Percentiles rank a stretch among this genome's conserved stretches.
Conservation (phyloP, 108 stramenopile genomes). For the Discostella pseudostelligera region DNA sequence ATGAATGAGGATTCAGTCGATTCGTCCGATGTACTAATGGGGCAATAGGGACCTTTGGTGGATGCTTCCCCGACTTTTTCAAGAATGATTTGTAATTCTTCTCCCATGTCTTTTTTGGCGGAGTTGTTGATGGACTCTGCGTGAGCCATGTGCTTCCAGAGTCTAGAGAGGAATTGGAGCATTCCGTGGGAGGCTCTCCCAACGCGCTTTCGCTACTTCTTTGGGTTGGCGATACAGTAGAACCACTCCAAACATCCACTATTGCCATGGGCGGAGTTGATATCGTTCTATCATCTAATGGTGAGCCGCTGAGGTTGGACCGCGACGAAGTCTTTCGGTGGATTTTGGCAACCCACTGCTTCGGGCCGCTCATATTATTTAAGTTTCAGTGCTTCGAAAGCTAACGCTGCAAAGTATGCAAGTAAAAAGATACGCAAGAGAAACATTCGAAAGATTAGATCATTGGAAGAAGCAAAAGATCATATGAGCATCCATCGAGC, state of each 20-base stretch:
- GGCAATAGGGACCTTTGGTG: neutral
- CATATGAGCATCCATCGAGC: too few relatives aligned
- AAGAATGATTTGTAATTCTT: constrained; percentile 59
- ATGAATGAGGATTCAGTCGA: neutral
- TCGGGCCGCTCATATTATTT: constrained; percentile 22
- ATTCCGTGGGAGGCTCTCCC: constrained; percentile 3
- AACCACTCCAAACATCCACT: constrained; percentile 25
- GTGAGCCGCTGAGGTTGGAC: constrained; percentile 2
- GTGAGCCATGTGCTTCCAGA: constrained; percentile 28
- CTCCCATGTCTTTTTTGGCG: constrained; percentile 65
- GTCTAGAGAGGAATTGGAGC: constrained; percentile 42
- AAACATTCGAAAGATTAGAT: too few relatives aligned
- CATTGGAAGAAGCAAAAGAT: too few relatives aligned
- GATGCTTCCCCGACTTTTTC: constrained; percentile 12
- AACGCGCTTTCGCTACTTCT: neutral
- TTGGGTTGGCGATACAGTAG: constrained; percentile 9
- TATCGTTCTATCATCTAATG: neutral
- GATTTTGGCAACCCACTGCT: constrained; percentile 36
- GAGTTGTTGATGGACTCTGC: constrained; percentile 45
- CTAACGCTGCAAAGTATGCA: neutral
- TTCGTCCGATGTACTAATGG: neutral
- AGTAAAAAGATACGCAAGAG: too few relatives aligned
- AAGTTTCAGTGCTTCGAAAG: too few relatives aligned
- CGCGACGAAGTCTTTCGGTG: constrained; percentile 18
- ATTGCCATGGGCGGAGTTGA: constrained; percentile 16